Evolutionary conservation across 768 basidiomycete genomes (phyloP).

Genomic region (Amanita pallidorosea): DNA sequence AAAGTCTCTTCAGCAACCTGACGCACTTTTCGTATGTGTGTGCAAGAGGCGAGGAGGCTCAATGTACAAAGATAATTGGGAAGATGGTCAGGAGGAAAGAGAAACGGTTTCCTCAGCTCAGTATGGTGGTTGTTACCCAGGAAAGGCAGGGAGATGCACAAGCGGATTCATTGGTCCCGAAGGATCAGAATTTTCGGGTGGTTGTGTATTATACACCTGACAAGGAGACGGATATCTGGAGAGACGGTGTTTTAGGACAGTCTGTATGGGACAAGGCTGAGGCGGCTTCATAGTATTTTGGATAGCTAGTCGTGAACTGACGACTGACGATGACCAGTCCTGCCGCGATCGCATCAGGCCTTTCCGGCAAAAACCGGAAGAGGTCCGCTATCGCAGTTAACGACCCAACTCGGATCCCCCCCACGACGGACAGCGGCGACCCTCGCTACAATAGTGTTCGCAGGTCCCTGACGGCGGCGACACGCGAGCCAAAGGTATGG

Average conservation of each 20-base stretch:
- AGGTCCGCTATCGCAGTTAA: background rate
- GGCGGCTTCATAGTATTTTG: too few species aligned
- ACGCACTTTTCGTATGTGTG: constrained; percentile 20
- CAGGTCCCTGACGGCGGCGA: background rate
- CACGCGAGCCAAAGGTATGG: constrained; percentile 59
- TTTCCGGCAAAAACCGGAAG: constrained; percentile 1
- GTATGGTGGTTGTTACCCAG: constrained; percentile 20
- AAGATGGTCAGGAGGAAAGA: constrained; percentile 13
- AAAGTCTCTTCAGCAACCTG: constrained; percentile 13
- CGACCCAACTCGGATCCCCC: background rate
- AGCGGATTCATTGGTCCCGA: constrained; percentile 6
- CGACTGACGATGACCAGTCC: too few species aligned
- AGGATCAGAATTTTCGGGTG: constrained; percentile 9
- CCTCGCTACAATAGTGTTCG: constrained; percentile 4
- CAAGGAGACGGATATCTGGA: constrained; percentile 27
- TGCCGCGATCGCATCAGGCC: background rate
- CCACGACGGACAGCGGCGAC: constrained; percentile 6
- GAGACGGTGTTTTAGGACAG: constrained; percentile 17
- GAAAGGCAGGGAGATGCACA: constrained; percentile 13
- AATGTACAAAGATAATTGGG: background rate
- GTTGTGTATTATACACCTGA: constrained; percentile 15
- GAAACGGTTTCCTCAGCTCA: constrained; percentile 16
- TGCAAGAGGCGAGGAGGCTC: constrained; percentile 7
- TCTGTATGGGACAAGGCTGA: constrained; percentile 20
- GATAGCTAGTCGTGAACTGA: too few species aligned